Evolutionary conservation across 352 stramenopile genomes (phyloP).

Genomic region (Blastocystis sp.): DNA sequence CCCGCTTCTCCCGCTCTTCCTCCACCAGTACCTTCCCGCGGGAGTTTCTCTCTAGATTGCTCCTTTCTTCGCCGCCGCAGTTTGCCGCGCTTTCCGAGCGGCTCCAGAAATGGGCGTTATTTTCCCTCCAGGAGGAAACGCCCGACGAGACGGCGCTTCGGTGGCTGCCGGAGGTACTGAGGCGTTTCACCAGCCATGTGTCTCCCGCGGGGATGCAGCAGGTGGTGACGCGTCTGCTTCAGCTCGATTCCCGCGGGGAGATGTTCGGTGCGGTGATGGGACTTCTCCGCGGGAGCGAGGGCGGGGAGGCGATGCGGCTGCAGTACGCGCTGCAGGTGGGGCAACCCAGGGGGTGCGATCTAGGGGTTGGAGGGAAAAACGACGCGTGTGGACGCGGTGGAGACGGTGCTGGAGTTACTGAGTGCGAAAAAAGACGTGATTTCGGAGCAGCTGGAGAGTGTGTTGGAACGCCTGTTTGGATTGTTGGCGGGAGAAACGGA

Average conservation of each 20-base stretch:
- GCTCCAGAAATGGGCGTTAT: not conserved
- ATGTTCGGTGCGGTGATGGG: not conserved
- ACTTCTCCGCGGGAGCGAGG: not conserved
- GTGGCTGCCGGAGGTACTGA: too few relatives aligned
- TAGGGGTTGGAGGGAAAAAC: not conserved
- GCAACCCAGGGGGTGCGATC: not conserved
- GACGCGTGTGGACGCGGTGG: too few relatives aligned
- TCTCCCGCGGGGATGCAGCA: not conserved
- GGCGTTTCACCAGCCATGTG: not conserved
- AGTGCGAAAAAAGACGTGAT: not conserved
- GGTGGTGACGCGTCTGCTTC: not conserved
- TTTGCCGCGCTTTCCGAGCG: too few relatives aligned
- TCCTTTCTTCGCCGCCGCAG: too few relatives aligned
- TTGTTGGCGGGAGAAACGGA: not conserved
- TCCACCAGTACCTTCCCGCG: too few relatives aligned
- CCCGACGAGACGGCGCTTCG: not conserved
- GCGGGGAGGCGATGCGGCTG: not conserved
- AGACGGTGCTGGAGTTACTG: not conserved
- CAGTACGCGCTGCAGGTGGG: not conserved
- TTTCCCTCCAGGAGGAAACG: not conserved
- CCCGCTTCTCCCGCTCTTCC: too few relatives aligned
- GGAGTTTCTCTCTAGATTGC: too few relatives aligned
- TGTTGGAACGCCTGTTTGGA: not conserved
- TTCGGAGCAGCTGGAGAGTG: not conserved
- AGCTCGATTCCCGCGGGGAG: not conserved